These are phyloP conservation scores for Ganoderma meredithae DNA, from an alignment of 1,284 basidiomycete genomes.

Conservation along the genomic window DNA sequence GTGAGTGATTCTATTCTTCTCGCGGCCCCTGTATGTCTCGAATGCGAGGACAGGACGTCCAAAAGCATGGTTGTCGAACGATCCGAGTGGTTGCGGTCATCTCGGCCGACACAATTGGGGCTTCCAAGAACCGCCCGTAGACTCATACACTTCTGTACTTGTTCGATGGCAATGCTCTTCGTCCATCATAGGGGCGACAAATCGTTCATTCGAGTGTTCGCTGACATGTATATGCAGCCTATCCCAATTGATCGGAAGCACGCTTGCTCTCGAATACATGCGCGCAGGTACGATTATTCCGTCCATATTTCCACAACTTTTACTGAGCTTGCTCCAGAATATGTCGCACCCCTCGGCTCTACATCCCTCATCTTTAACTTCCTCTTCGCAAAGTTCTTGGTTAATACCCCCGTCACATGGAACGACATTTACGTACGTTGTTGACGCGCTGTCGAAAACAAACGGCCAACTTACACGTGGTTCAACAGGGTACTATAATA, in stretches of 20 bases:
- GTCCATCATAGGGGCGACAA: background rate
- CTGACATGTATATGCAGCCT: constrained; percentile 51
- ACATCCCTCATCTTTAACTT: constrained; percentile 91
- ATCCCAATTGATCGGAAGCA: constrained; percentile 87
- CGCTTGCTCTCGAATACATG: constrained; percentile 87
- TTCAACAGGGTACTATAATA: constrained; percentile 74
- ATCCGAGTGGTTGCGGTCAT: background rate
- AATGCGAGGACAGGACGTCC: background rate
- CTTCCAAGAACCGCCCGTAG: background rate
- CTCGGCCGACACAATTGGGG: background rate
- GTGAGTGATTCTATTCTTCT: constrained; percentile 42
- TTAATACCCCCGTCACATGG: constrained; percentile 81
- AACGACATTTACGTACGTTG: constrained; percentile 78
- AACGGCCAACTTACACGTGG: background rate
- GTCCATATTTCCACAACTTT: background rate
- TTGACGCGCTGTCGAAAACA: background rate
- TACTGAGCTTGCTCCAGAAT: constrained; percentile 56
- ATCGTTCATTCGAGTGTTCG: background rate
- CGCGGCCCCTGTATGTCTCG: background rate
- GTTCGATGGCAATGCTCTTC: background rate
- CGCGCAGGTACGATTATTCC: constrained; percentile 64
- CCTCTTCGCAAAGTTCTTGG: constrained; percentile 83
- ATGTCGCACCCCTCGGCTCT: constrained; percentile 85
- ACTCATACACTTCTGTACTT: background rate
- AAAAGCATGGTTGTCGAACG: background rate